Percentiles rank a stretch among this genome's conserved stretches.
phyloP scores from a whole-genome alignment of 371 early-diverging fungal genomes.

The Smittium culicis region DNA sequence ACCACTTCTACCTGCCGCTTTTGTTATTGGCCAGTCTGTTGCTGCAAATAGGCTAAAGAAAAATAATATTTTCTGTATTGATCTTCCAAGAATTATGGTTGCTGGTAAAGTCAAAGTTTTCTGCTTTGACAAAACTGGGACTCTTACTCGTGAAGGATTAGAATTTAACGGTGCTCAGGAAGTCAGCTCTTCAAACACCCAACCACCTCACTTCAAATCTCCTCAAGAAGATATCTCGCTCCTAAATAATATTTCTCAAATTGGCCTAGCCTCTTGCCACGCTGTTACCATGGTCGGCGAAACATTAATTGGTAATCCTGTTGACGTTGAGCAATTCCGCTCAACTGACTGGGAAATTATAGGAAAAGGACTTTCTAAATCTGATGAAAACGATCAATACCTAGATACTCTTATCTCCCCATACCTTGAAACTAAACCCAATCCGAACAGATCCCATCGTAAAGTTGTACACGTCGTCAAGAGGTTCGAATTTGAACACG shows the following conservation, averaged over 20 bases:
- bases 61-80: conserved; percentile 54
- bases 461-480: conserved; percentile 42
- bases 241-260: conserved; percentile 34
- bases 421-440: conserved; percentile 11
- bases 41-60: conserved; percentile 48
- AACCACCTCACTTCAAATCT: conserved; percentile 17
- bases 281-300: conserved; percentile 46
- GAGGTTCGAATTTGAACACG: conserved; percentile 77
- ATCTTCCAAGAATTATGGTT: conserved; percentile 67
- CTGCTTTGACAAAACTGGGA: conserved; percentile 79
- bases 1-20: conserved; percentile 54
- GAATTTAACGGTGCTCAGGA: conserved; percentile 38
- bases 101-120: conserved; percentile 82
- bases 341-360: conserved; percentile 36
- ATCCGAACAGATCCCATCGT: conserved; percentile 14
- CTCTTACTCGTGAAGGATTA: conserved; percentile 48
- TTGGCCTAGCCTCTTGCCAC: conserved; percentile 66
- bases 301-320: conserved; percentile 67
- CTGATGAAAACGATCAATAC: conserved; percentile 13
- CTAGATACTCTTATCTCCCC: conserved; percentile 36
- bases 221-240: conserved; percentile 23
- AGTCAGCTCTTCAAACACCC: conserved; percentile 8
- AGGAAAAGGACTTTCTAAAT: conserved; percentile 13
- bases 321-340: conserved; percentile 76
- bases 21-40: conserved; percentile 65